Evolutionary conservation across 2,329 filamentous ascomycete species (phyloP).

Genomic region (Penicillium digitatum): DNA sequence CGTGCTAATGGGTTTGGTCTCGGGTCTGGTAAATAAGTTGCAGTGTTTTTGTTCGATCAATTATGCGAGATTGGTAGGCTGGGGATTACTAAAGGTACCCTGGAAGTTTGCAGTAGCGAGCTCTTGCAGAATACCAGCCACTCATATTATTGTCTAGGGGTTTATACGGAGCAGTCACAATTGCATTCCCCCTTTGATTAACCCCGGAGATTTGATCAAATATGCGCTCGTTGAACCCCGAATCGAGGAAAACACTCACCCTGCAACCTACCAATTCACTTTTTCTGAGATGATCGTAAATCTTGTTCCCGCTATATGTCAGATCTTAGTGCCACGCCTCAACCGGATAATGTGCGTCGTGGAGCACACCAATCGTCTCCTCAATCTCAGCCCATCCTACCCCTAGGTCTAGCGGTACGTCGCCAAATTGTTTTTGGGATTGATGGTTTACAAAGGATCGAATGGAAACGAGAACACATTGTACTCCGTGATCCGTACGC

Average conservation of each 20-base stretch:
- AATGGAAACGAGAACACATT: not conserved
- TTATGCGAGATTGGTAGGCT: constrained; percentile 8
- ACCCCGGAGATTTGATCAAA: not conserved
- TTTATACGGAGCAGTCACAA: not conserved
- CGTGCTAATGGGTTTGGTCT: constrained; percentile 8
- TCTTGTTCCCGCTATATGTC: not conserved
- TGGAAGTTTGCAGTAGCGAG: constrained; percentile 4
- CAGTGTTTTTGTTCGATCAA: constrained; percentile 6
- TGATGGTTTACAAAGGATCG: not conserved
- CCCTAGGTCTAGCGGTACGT: not conserved
- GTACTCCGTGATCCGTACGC: not conserved
- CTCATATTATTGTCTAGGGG: constrained; percentile 12
- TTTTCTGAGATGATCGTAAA: not conserved
- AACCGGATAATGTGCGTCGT: not conserved
- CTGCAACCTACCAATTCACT: not conserved
- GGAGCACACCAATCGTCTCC: not conserved
- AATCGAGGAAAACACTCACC: not conserved
- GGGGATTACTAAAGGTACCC: constrained; percentile 7
- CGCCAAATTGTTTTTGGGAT: not conserved
- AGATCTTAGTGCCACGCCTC: not conserved
- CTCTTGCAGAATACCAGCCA: constrained; percentile 7
- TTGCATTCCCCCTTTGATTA: not conserved
- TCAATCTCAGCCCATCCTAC: not conserved
- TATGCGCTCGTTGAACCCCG: not conserved
- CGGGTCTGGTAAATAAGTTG: constrained; percentile 6